Evolutionary conservation across 2,329 filamentous ascomycete genomes (phyloP).

Genomic region (Ceratocystis lukuohia): DNA sequence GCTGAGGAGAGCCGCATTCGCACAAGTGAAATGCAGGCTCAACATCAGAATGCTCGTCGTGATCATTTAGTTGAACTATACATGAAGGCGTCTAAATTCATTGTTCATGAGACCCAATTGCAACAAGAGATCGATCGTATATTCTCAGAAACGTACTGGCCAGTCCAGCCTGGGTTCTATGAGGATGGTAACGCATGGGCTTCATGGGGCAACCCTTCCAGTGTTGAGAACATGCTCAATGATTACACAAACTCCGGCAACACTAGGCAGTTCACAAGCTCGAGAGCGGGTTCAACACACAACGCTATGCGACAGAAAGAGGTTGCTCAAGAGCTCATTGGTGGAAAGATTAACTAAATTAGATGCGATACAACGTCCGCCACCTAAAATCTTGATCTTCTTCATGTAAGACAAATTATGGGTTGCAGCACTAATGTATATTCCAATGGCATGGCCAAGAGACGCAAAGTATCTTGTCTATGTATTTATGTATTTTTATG

Average conservation of each 20-base stretch:
- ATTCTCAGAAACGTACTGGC: slow-evolving; percentile 55
- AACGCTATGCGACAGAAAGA: slow-evolving; percentile 40
- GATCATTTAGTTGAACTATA: slow-evolving; percentile 77
- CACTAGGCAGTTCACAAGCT: neutral
- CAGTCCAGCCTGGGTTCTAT: slow-evolving; percentile 24
- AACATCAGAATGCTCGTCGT: slow-evolving; percentile 46
- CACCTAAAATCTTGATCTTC: slow-evolving; percentile 4
- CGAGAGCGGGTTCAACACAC: slow-evolving; percentile 14
- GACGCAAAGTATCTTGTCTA: slow-evolving; percentile 5
- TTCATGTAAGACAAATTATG: neutral
- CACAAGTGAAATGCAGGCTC: slow-evolving; percentile 32
- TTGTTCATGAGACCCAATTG: slow-evolving; percentile 67
- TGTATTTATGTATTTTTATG: slow-evolving; percentile 12
- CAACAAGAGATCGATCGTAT: slow-evolving; percentile 56
- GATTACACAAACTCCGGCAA: slow-evolving; percentile 21
- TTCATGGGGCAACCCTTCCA: slow-evolving; percentile 33
- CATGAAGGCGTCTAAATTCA: slow-evolving; percentile 76
- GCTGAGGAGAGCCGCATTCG: slow-evolving; percentile 33
- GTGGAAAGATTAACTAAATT: slow-evolving; percentile 38
- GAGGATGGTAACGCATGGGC: slow-evolving; percentile 41
- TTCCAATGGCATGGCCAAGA: neutral
- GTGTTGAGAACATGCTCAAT: slow-evolving; percentile 34
- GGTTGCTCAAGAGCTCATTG: slow-evolving; percentile 46
- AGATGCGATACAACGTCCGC: slow-evolving; percentile 18
- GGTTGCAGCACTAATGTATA: neutral